Conservation (phyloP, 805 yeast species). For the Kuraishia hungarica region DNA sequence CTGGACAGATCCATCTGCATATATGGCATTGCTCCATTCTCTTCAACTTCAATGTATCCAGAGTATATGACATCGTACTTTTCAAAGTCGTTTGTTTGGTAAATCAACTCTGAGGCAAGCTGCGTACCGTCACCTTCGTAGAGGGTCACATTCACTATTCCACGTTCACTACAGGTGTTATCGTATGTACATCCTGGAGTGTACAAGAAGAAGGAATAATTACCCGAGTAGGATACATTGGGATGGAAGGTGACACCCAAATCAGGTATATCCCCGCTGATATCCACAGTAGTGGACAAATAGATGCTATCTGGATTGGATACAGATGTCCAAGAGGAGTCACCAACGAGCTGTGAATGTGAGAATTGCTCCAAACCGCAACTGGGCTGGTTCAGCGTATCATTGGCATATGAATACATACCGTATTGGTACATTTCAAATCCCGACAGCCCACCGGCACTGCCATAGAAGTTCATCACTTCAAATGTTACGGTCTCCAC, state of each 20-base stretch:
- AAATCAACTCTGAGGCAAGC: constrained; percentile 38
- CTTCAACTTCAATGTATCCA: constrained; percentile 55
- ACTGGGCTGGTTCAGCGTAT: constrained; percentile 57
- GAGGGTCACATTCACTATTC: constrained; percentile 71
- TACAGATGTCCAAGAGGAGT: constrained; percentile 14
- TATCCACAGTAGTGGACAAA: constrained; percentile 5
- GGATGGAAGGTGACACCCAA: constrained; percentile 51
- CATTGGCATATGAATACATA: constrained; percentile 63
- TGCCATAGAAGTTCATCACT: constrained; percentile 61
- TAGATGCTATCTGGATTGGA: constrained; percentile 2
- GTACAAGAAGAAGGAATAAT: constrained; percentile 60
- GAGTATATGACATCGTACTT: constrained; percentile 74
- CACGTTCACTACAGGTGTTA: constrained; percentile 59
- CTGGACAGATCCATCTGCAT: constrained; percentile 26
- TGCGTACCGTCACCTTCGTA: constrained; percentile 35
- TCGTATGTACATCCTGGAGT: constrained; percentile 85
- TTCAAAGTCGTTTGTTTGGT: constrained; percentile 71
- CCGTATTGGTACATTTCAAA: constrained; percentile 59
- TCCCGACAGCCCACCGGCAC: constrained; percentile 61
- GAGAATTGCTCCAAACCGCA: constrained; percentile 28
- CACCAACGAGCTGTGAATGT: constrained; percentile 8
- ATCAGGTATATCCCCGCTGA: constrained; percentile 17
- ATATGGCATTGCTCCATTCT: constrained; percentile 26
- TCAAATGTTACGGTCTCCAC: constrained; percentile 56
- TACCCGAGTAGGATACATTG: constrained; percentile 63